phyloP scores from a whole-genome alignment of 2,329 filamentous ascomycete genomes.

The Remersonia thermophila region DNA sequence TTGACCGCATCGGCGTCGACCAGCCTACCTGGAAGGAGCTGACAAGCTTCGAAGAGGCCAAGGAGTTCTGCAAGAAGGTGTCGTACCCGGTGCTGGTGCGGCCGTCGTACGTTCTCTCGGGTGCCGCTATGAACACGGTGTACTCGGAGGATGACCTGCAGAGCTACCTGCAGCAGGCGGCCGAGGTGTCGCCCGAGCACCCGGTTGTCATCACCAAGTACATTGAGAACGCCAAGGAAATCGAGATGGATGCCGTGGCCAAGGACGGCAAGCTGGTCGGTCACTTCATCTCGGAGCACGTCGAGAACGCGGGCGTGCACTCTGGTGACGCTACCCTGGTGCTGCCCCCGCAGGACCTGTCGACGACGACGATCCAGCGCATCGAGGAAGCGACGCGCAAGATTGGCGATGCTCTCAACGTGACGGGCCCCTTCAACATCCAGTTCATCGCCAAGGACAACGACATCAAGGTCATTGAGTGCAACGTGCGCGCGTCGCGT shows the following conservation, averaged over 20 bases:
- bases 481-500: slow-evolving; percentile 89
- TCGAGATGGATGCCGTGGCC: slow-evolving; percentile 98
- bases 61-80: slow-evolving; percentile 74
- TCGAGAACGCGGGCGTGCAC: slow-evolving; percentile 96
- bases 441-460: slow-evolving; percentile 99
- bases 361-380: slow-evolving; percentile 72
- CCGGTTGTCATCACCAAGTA: slow-evolving; percentile 99
- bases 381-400: slow-evolving; percentile 94
- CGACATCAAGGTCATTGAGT: slow-evolving; percentile 99
- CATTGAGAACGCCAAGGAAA: slow-evolving; percentile 98
- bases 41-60: slow-evolving; percentile 85
- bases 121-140: slow-evolving; percentile 98
- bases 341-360: slow-evolving; percentile 84
- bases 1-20: slow-evolving; percentile 87
- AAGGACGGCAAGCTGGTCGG: slow-evolving; percentile 80
- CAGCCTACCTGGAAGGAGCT: slow-evolving; percentile 98
- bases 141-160: slow-evolving; percentile 91
- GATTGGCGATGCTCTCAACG: slow-evolving; percentile 86
- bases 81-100: slow-evolving; percentile 89
- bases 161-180: slow-evolving; percentile 78
- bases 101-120: slow-evolving; percentile 92
- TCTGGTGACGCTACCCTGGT: slow-evolving; percentile 96
- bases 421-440: slow-evolving; percentile 96
- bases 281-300: slow-evolving; percentile 96
- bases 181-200: slow-evolving; percentile 85